phyloP scores from a whole-genome alignment of 306 rosid genomes.

The Fragaria ananassa region DNA sequence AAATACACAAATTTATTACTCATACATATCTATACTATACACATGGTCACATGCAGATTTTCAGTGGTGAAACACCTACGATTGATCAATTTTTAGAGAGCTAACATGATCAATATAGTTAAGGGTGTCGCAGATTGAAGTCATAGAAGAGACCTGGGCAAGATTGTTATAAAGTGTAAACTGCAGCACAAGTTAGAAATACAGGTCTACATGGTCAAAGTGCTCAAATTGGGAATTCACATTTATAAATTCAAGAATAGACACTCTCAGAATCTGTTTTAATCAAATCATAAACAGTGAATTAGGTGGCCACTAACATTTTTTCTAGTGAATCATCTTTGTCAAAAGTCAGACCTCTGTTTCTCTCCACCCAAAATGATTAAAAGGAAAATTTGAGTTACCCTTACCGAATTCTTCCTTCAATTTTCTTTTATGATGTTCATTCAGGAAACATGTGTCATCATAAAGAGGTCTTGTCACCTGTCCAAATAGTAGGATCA shows the following conservation, averaged over 20 bases:
- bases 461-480: slow-evolving; percentile 66
- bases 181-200: background rate
- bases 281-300: background rate
- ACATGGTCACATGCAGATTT: background rate
- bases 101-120: background rate
- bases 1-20: background rate
- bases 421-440: slow-evolving; percentile 65
- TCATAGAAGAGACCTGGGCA: background rate
- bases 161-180: background rate
- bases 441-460: slow-evolving; percentile 62
- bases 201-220: background rate
- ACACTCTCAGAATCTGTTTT: background rate
- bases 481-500: slow-evolving; percentile 42
- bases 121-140: background rate
- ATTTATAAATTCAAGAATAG: background rate
- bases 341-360: background rate
- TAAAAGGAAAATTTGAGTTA: slow-evolving; percentile 11
- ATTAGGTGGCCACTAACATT: background rate
- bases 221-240: background rate
- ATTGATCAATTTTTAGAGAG: background rate
- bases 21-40: background rate
- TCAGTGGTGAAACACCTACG: background rate
- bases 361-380: slow-evolving; percentile 15
- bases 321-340: background rate
- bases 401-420: slow-evolving; percentile 90